These are phyloP conservation scores for Penicillium salamii DNA, from an alignment of 495 filamentous ascomycete species.

Conservation along the genomic window DNA sequence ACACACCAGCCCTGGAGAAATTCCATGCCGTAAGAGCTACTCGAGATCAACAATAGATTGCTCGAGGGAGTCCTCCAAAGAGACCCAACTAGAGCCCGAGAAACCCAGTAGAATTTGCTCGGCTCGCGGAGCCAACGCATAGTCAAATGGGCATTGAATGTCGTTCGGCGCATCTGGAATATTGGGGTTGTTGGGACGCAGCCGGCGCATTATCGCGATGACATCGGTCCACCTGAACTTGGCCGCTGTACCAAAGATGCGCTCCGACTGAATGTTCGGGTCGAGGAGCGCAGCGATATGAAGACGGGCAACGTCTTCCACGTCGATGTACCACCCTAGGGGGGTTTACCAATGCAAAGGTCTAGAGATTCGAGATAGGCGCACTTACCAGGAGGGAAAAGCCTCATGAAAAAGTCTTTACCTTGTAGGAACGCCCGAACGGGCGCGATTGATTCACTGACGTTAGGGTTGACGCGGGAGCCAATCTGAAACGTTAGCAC, in stretches of 20 bases:
- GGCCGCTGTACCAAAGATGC: slow-evolving; percentile 36
- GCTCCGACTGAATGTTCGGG: slow-evolving; percentile 37
- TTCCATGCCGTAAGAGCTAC: too few species aligned
- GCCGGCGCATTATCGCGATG: slow-evolving; percentile 9
- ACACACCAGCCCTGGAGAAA: too few species aligned
- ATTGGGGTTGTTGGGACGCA: slow-evolving; percentile 14
- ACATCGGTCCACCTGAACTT: slow-evolving; percentile 14
- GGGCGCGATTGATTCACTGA: slow-evolving; percentile 12
- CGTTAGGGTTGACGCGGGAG: neutral
- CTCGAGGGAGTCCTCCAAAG: neutral
- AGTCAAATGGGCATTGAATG: slow-evolving; percentile 10
- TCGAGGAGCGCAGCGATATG: slow-evolving; percentile 48
- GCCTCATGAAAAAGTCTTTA: neutral
- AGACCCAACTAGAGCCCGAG: slow-evolving; percentile 1
- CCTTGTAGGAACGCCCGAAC: slow-evolving; percentile 17
- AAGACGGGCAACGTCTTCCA: slow-evolving; percentile 46
- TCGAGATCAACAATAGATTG: neutral
- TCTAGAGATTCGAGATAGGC: too few species aligned
- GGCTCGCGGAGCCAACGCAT: neutral
- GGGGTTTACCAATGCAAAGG: neutral
- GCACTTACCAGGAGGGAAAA: neutral
- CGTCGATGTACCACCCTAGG: slow-evolving; percentile 40
- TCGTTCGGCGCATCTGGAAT: slow-evolving; percentile 8
- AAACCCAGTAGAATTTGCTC: slow-evolving; percentile 10
- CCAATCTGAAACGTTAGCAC: slow-evolving; percentile 10